A percentile compares a stretch with the other conserved stretches of the same genome.
phyloP scores from a whole-genome alignment of 164 flowering plant species.

The Liriodendron chinense region DNA sequence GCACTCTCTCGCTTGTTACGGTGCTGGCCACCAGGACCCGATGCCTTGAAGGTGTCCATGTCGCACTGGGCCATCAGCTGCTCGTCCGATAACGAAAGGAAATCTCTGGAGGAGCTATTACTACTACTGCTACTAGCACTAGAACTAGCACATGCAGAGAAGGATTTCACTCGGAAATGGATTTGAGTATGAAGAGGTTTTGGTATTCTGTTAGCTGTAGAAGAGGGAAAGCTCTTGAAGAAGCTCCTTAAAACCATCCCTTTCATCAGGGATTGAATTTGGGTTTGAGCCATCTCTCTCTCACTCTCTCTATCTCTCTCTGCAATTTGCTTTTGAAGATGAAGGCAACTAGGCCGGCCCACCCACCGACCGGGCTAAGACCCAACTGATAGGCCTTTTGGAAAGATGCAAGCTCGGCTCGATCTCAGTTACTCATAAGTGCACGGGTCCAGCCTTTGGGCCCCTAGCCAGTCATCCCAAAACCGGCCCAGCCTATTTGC shows the following conservation, averaged over 20 bases:
- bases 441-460: no score
- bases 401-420: no score
- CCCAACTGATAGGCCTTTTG: no score
- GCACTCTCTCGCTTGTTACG: constrained; percentile 92
- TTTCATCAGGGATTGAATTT: constrained; percentile 4
- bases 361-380: no score
- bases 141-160: background rate
- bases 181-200: background rate
- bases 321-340: no score
- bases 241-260: background rate
- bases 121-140: background rate
- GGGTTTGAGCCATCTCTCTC: background rate
- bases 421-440: no score
- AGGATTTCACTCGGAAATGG: constrained; percentile 11
- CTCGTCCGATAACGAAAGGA: constrained; percentile 53
- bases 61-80: constrained; percentile 75
- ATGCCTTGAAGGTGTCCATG: constrained; percentile 74
- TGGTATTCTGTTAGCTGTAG: background rate
- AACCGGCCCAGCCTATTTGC: no score
- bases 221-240: constrained; percentile 1
- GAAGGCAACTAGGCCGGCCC: no score
- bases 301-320: background rate
- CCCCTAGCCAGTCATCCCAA: no score
- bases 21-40: constrained; percentile 98
- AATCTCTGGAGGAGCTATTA: constrained; percentile 16